Base-by-base conservation (phyloP, 1,284 basidiomycete species). In the Naganishia albida region DNA sequence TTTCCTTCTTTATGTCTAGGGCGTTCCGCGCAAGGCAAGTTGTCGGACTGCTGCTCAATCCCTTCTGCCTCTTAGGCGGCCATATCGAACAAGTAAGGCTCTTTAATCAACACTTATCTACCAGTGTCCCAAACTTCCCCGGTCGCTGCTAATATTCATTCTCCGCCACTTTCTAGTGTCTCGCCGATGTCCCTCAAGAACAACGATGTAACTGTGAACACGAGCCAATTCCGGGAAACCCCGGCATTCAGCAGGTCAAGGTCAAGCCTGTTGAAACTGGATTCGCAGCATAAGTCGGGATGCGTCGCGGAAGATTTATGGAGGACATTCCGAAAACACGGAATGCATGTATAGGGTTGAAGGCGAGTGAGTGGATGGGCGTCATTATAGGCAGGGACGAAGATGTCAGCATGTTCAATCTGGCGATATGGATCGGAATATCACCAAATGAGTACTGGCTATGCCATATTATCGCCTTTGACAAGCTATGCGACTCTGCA, bases 201-300 rank as follows among this genome's bases (percentile, higher is more conserved):
- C 70, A 75, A 34, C 64, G 75, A 62, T 79, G 77, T 66, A 55
- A 70, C 25, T 79, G 77, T 67, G 70, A 71, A 42, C 77, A 79
- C 67, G 72, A 72, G 42, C 75, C 74, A 7, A 69, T 74, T 18
- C 68, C 71, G 7, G 71, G 70, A 57, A 68, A 69, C 67, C 75
- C 75, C 4, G 68, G 70, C 34, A 70, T 79, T 64, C 72, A 71
- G 62, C 75, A 78, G 65, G 73, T 75, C 38, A 66, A 66, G 43
- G 30, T 49, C 43, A 64, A 56, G 44, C 10, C 51, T 43, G 42
- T 43, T 7, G 46, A 48, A 13, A 48, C 46, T 23, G 46, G 46
- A 48, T 48, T 20, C 46, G 46, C 46, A 4, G 46, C 46, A 18
- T 48, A 48, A 23, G 7, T 20, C 18, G 7, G n/a, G 46, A 25